Evolutionary conservation across 139 green algal species (phyloP).

Genomic region (Ostreobium quekettii): DNA sequence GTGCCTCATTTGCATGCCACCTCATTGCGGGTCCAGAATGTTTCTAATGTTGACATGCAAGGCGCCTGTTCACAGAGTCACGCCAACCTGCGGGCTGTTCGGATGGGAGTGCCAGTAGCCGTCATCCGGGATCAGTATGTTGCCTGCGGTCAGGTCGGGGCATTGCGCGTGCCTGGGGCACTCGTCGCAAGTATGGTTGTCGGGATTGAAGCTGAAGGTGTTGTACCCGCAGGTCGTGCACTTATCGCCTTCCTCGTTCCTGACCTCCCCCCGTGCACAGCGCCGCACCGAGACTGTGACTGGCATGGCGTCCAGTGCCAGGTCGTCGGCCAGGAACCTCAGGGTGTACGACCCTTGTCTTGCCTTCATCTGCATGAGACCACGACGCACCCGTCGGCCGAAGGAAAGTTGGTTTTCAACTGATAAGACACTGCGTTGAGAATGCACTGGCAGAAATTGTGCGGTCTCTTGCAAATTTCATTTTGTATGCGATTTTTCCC

Average conservation of each 20-base stretch:
- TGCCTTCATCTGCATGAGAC: no score
- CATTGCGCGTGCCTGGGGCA: neutral
- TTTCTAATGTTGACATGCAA: no score
- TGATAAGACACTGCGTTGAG: no score
- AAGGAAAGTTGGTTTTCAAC: no score
- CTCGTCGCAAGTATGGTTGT: neutral
- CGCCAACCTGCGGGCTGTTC: neutral
- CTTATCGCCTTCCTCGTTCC: neutral
- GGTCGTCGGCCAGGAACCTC: neutral
- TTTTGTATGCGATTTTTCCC: no score
- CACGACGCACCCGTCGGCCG: no score
- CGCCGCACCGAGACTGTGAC: neutral
- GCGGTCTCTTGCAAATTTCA: no score
- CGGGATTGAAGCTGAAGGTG: neutral
- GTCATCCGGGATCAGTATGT: neutral
- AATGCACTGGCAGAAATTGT: no score
- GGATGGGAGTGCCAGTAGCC: neutral
- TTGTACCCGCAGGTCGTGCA: neutral
- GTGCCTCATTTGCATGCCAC: no score
- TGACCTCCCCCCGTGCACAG: neutral
- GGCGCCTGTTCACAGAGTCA: neutral
- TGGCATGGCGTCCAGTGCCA: neutral
- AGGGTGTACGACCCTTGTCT: neutral
- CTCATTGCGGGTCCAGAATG: no score
- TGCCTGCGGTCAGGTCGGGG: neutral